phyloP scores from a whole-genome alignment of 495 filamentous ascomycete genomes.

The Apodospora peruviana region DNA sequence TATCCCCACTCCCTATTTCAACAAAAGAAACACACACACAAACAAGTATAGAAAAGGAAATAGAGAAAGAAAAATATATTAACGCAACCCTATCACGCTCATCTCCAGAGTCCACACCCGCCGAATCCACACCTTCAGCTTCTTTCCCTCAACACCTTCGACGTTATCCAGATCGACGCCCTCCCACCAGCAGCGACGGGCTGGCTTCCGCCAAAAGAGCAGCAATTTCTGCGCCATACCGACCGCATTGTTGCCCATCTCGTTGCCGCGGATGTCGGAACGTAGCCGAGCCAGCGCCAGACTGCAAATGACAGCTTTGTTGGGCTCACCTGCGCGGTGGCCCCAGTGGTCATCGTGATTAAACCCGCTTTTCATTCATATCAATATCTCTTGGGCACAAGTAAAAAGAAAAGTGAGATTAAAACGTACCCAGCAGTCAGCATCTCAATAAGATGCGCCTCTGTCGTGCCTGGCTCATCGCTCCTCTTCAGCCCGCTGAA shows the following conservation, averaged over 20 bases:
- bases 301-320: conserved; percentile 97
- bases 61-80: not conserved
- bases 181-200: conserved; percentile 97
- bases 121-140: conserved; percentile 95
- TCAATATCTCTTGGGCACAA: not conserved
- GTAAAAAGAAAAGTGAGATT: not conserved
- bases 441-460: conserved; percentile 99
- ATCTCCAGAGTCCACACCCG: conserved; percentile 99
- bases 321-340: conserved; percentile 90
- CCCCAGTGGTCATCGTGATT: conserved; percentile 94
- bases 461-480: conserved; percentile 91
- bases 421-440: conserved; percentile 83
- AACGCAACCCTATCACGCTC: conserved; percentile 90
- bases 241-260: conserved; percentile 73
- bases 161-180: conserved; percentile 88
- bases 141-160: conserved; percentile 78
- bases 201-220: conserved; percentile 97
- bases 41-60: not conserved
- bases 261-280: conserved; percentile 79
- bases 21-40: not conserved
- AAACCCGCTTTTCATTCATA: conserved; percentile 64
- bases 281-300: conserved; percentile 87
- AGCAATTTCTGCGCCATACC: conserved; percentile 99
- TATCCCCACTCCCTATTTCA: too few species aligned
- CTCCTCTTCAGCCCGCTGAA: conserved; percentile 92